Base-by-base conservation (phyloP, 2,329 filamentous ascomycete species). In the Mollisia scopiformis region DNA sequence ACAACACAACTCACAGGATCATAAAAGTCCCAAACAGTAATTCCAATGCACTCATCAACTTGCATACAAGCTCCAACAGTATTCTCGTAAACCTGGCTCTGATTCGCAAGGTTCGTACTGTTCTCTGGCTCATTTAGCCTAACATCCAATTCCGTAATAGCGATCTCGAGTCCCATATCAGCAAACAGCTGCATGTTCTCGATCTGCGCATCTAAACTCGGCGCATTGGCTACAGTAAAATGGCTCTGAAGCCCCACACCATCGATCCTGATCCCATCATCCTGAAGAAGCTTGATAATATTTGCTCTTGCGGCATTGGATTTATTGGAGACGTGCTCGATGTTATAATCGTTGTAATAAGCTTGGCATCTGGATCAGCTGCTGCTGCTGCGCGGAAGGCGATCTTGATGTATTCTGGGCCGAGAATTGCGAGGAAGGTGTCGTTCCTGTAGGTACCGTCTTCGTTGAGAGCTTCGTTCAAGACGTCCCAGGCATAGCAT, bases 261-360 rank as follows among this genome's bases (percentile, higher is more conserved):
- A 63, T 89, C 82, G 64, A 89, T 86, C 59, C 80, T 81, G n/a
- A 80, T 78, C 14, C 83, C 81, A 7, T 80, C 77, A 3, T 73
- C 67, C 66, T 81, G 75, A 53, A 84, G 65, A 25, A 78, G 73
- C 61, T 76, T 69, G 59, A 85, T 77, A 23, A 85, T 59, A 2
- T 65, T 78, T 23, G 77, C 72, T 8, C 79, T 66, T 1, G 79
- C 77, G 0, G 72, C 74, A 33, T 77, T 75, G 10, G 78, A 77
- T 75, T 85, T 85, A 57, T 76, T 71, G 14, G 75, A 74, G 55
- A 78, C 76, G 54, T 74, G 77, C 74, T 88, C 86, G 64, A 88
- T 83, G 74, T 84, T 86, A 78, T 87, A 88, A 73, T 86, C 83
- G 72, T 86, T 86, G 75, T 84, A 84, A 71, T 85, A 87, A 89